Evolutionary conservation across 2,329 filamentous ascomycete species (phyloP).

Genomic region (Chaetomiaceae sp.): DNA sequence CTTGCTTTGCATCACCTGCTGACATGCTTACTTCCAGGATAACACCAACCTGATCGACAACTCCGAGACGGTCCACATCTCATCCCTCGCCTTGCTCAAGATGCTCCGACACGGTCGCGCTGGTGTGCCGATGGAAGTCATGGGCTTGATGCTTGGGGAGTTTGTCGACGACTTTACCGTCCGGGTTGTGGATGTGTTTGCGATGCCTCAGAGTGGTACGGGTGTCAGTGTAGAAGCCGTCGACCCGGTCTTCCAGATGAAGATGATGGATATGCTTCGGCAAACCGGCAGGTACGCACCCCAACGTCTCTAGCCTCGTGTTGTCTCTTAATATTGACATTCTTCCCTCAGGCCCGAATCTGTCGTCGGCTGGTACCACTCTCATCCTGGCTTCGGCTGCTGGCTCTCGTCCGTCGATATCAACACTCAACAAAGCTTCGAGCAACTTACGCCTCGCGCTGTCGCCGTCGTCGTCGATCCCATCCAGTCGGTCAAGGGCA

Average conservation of each 20-base stretch:
- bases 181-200: constrained; percentile 96
- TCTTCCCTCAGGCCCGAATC: constrained; percentile 71
- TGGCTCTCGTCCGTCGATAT: constrained; percentile 99
- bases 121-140: constrained; percentile 99
- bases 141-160: constrained; percentile 98
- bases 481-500: constrained; percentile 98
- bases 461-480: constrained; percentile 98
- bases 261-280: constrained; percentile 99
- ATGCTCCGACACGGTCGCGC: constrained; percentile 97
- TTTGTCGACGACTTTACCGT: constrained; percentile 99
- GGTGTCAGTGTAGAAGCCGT: constrained; percentile 98
- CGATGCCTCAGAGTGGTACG: constrained; percentile 98
- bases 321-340: background rate
- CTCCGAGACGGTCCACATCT: constrained; percentile 99
- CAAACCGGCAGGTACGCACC: constrained; percentile 84
- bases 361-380: constrained; percentile 99
- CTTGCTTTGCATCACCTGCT: constrained; percentile 10
- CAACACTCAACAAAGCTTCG: constrained; percentile 99
- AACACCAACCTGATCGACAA: constrained; percentile 93
- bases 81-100: constrained; percentile 92
- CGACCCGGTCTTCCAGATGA: constrained; percentile 97
- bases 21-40: constrained; percentile 52
- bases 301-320: background rate
- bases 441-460: constrained; percentile 92
- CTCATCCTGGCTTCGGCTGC: constrained; percentile 97